phyloP scores from a whole-genome alignment of 169 alveolate species.

The Perkinsus chesapeaki region DNA sequence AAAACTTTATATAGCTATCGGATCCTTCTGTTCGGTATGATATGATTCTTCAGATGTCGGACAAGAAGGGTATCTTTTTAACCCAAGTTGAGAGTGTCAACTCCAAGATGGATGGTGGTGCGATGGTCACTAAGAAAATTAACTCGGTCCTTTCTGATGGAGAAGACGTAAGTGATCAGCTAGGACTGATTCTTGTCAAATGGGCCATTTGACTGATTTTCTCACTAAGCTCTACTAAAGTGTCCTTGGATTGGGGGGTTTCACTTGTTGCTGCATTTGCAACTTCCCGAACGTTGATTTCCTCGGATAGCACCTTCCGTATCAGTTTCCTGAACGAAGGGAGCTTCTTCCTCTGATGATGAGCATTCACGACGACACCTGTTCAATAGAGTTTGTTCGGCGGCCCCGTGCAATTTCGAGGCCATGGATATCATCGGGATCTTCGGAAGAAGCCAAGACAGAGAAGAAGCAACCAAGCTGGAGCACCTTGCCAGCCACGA shows the following conservation, averaged over 20 bases:
- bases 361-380: not conserved
- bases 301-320: not conserved
- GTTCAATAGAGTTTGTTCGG: not conserved
- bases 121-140: not conserved
- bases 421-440: not conserved
- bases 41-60: not conserved
- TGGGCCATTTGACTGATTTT: no score
- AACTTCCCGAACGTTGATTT: not conserved
- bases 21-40: not conserved
- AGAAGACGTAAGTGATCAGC: no score
- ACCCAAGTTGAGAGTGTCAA: not conserved
- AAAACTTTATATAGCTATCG: no score
- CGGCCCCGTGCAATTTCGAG: not conserved
- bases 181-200: no score
- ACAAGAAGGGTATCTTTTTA: not conserved
- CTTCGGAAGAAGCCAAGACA: not conserved
- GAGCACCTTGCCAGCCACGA: not conserved
- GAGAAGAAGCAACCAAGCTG: not conserved
- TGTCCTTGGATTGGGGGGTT: no score
- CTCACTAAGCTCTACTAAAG: no score
- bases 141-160: not conserved
- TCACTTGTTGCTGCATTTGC: no score
- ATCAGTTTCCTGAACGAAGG: not conserved
- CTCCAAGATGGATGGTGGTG: not conserved
- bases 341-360: not conserved